These are phyloP conservation scores for Breviolum minutum DNA, from an alignment of 73 alveolate genomes.

Conservation along the genomic window DNA sequence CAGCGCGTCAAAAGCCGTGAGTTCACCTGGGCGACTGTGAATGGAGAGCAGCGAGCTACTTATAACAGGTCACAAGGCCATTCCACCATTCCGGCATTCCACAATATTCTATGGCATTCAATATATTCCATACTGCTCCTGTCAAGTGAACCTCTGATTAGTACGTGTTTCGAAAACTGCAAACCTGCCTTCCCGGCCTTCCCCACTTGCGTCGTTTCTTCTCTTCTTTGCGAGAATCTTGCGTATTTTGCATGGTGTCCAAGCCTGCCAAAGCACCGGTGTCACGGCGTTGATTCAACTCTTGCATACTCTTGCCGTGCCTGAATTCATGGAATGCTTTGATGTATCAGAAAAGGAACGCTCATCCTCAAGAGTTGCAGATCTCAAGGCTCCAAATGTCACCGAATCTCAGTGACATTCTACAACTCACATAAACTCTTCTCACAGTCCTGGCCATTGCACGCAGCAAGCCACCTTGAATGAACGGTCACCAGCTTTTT, in stretches of 20 bases:
- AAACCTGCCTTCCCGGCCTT: neutral
- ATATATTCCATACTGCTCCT: no score
- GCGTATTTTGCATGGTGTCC: conserved; percentile 6
- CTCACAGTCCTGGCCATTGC: conserved; percentile 14
- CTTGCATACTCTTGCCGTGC: neutral
- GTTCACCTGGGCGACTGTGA: no score
- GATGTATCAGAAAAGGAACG: conserved; percentile 71
- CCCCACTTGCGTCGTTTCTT: conserved; percentile 38
- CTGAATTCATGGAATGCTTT: conserved; percentile 32
- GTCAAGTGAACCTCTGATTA: no score
- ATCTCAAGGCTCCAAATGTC: neutral
- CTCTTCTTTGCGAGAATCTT: conserved; percentile 69
- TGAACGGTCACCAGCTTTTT: neutral
- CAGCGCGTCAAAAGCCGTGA: no score
- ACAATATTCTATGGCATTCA: no score
- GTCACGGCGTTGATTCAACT: neutral
- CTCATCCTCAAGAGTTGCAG: neutral
- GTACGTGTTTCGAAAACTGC: no score
- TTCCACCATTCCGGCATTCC: no score
- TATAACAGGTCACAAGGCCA: no score
- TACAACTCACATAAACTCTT: neutral
- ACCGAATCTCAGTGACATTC: neutral
- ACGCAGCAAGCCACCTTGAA: conserved; percentile 9
- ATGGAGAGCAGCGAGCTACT: no score
- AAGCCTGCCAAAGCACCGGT: neutral